Conservation (phyloP, 371 early-diverging fungal genomes). For the Dichotomocladium elegans region DNA sequence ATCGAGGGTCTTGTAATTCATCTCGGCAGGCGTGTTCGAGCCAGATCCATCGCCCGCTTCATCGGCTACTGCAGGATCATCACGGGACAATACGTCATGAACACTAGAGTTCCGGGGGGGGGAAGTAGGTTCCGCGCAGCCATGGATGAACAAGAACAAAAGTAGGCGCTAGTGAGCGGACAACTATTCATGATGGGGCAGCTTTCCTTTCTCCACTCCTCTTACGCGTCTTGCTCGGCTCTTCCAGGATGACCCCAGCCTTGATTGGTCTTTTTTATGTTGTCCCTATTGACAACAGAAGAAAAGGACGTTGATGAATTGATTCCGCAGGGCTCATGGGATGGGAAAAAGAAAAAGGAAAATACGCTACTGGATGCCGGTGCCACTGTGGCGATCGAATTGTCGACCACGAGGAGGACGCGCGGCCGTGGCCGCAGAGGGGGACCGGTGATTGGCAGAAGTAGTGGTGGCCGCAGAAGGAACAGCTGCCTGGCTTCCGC, state of each 20-base stretch:
- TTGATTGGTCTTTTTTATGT: constrained; percentile 77
- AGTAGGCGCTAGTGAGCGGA: background rate
- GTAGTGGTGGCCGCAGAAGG: too few species aligned
- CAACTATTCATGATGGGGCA: too few species aligned
- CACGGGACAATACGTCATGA: constrained; percentile 28
- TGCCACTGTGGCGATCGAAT: constrained; percentile 76
- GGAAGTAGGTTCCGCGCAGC: too few species aligned
- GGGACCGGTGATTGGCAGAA: background rate
- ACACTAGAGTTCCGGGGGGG: constrained; percentile 17
- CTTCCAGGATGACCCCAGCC: constrained; percentile 66
- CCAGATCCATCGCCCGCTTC: constrained; percentile 16
- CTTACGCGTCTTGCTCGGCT: constrained; percentile 36
- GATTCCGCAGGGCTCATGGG: background rate
- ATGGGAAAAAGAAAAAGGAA: too few species aligned
- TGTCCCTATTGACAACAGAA: too few species aligned
- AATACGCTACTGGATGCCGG: constrained; percentile 48
- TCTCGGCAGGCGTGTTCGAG: constrained; percentile 56
- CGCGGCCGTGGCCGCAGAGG: constrained; percentile 3
- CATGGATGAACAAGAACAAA: background rate
- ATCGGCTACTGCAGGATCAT: constrained; percentile 33
- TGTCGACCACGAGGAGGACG: constrained; percentile 36
- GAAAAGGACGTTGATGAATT: too few species aligned
- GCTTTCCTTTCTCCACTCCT: too few species aligned
- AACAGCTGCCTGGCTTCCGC: background rate
- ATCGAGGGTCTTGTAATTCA: constrained; percentile 71